Evolutionary conservation across 495 filamentous ascomycete genomes (phyloP).

Genomic region (Penicillium waksmanii): DNA sequence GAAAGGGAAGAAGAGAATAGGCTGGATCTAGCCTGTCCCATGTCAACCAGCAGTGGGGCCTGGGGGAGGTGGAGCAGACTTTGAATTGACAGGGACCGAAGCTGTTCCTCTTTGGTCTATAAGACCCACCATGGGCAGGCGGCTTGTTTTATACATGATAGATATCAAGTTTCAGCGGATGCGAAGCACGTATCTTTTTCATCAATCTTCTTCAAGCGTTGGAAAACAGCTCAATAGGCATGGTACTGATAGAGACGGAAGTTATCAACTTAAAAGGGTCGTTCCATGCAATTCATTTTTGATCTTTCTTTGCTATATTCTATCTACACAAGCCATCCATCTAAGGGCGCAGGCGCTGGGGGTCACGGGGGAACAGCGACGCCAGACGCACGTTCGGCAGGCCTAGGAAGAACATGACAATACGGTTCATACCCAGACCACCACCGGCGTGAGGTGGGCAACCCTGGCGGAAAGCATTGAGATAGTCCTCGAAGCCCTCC

Average conservation of each 20-base stretch:
- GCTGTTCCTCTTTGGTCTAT: too few relatives aligned
- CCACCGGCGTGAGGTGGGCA: slow-evolving; percentile 85
- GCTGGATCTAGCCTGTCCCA: too few relatives aligned
- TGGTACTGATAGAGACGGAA: not conserved
- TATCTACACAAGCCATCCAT: slow-evolving; percentile 23
- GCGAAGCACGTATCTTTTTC: too few relatives aligned
- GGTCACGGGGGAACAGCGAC: slow-evolving; percentile 80
- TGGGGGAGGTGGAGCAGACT: too few relatives aligned
- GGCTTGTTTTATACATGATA: too few relatives aligned
- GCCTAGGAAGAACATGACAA: slow-evolving; percentile 86
- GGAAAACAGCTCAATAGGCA: too few relatives aligned
- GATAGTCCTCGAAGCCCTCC: slow-evolving; percentile 81
- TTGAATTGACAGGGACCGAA: too few relatives aligned
- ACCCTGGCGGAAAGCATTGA: slow-evolving; percentile 77
- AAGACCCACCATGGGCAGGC: too few relatives aligned
- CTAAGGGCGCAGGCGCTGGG: slow-evolving; percentile 76
- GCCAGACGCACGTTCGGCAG: slow-evolving; percentile 80
- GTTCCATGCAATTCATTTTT: slow-evolving; percentile 21
- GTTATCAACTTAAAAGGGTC: not conserved
- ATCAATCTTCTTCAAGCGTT: too few relatives aligned
- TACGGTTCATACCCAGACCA: slow-evolving; percentile 84
- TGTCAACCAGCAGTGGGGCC: too few relatives aligned
- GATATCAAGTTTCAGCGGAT: too few relatives aligned
- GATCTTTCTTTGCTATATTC: slow-evolving; percentile 13
- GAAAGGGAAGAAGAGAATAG: too few relatives aligned